These are phyloP conservation scores for Candida rishiriensis DNA, from an alignment of 805 yeast genomes.

Conservation along the genomic window DNA sequence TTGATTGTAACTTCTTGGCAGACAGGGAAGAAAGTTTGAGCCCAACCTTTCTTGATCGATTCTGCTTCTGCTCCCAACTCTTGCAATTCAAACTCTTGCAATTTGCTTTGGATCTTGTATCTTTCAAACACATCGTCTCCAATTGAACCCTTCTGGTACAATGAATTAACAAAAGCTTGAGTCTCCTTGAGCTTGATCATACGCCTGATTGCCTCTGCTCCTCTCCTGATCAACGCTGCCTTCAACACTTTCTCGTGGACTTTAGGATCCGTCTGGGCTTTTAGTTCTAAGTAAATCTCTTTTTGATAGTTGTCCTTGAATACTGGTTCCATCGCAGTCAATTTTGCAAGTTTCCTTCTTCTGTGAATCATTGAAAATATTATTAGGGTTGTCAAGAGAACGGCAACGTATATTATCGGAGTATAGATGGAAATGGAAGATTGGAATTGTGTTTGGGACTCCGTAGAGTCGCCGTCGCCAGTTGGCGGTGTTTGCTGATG, in stretches of 20 bases:
- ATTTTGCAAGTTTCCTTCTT: conserved; percentile 45
- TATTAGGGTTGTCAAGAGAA: conserved; percentile 60
- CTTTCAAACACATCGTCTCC: conserved; percentile 88
- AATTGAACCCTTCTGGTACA: conserved; percentile 84
- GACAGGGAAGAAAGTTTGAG: conserved; percentile 64
- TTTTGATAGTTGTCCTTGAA: conserved; percentile 66
- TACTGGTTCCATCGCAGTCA: conserved; percentile 63
- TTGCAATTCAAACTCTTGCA: conserved; percentile 77
- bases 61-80: conserved; percentile 76
- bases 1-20: conserved; percentile 90
- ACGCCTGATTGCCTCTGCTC: conserved; percentile 86
- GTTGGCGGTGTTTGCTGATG: background rate
- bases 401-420: conserved; percentile 71
- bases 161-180: conserved; percentile 59
- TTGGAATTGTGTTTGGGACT: background rate
- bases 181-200: conserved; percentile 77
- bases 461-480: background rate
- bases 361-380: conserved; percentile 70
- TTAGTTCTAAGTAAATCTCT: conserved; percentile 58
- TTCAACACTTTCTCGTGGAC: conserved; percentile 58
- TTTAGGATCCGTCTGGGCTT: conserved; percentile 44
- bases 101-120: conserved; percentile 68
- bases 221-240: conserved; percentile 50
- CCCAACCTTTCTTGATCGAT: conserved; percentile 72
- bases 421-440: conserved; percentile 51